These are phyloP conservation scores for Wilcoxina mikolae DNA, from an alignment of 495 filamentous ascomycete species.

Conservation along the genomic window DNA sequence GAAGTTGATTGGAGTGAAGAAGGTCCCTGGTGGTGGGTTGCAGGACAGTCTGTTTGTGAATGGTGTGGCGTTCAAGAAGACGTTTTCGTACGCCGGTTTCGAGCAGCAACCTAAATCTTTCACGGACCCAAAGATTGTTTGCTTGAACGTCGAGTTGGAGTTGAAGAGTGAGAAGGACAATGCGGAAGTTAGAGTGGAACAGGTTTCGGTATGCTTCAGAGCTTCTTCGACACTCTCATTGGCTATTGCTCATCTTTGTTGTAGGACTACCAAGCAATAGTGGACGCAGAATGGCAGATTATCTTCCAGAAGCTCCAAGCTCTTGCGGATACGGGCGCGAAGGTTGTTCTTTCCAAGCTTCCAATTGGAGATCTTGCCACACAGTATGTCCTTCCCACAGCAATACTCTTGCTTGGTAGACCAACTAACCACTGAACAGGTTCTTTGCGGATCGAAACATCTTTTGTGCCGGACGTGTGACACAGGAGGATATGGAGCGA, in stretches of 20 bases:
- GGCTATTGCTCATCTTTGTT: too few relatives aligned
- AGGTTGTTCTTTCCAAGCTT: slow-evolving; percentile 91
- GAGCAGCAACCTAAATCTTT: slow-evolving; percentile 97
- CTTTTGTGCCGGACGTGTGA: slow-evolving; percentile 92
- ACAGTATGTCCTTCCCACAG: slow-evolving; percentile 42
- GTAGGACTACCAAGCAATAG: slow-evolving; percentile 89
- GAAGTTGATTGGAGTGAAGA: slow-evolving; percentile 95
- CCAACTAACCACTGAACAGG: slow-evolving; percentile 28
- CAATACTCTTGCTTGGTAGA: slow-evolving; percentile 1
- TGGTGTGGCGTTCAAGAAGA: slow-evolving; percentile 99
- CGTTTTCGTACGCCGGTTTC: slow-evolving; percentile 96
- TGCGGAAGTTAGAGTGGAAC: slow-evolving; percentile 91
- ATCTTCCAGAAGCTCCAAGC: slow-evolving; percentile 98
- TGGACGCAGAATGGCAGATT: slow-evolving; percentile 98
- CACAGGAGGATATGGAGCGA: slow-evolving; percentile 87
- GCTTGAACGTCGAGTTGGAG: slow-evolving; percentile 93
- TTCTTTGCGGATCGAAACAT: slow-evolving; percentile 96
- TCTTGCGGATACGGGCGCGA: slow-evolving; percentile 77
- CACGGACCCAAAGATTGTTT: slow-evolving; percentile 83
- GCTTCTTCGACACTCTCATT: not conserved
- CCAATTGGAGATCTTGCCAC: slow-evolving; percentile 96
- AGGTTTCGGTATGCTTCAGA: slow-evolving; percentile 48
- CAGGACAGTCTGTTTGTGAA: slow-evolving; percentile 96
- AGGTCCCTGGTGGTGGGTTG: slow-evolving; percentile 88
- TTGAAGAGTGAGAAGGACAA: slow-evolving; percentile 98